Percentiles rank a stretch among this genome's conserved stretches.
These are phyloP conservation scores for Solanum virginianum DNA, from an alignment of 257 asterid species.

Conservation along the genomic window DNA sequence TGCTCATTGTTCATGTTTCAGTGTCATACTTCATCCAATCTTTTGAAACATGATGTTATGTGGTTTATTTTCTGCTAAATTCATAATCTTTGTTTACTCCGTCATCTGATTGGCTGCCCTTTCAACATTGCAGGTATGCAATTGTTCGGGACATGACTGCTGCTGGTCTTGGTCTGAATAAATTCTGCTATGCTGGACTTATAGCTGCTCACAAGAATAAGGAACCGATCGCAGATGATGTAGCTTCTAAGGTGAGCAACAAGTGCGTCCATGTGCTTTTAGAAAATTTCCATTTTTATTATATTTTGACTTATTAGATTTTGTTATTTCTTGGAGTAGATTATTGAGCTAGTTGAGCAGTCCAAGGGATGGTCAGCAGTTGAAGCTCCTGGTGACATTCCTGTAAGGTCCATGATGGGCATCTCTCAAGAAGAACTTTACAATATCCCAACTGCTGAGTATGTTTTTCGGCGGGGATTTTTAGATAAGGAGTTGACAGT, in stretches of 20 bases:
- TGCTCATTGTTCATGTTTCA: neutral
- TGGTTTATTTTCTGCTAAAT: neutral
- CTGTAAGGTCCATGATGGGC: slow-evolving; percentile 76
- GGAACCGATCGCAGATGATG: slow-evolving; percentile 40
- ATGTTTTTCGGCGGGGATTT: slow-evolving; percentile 70
- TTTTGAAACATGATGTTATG: neutral
- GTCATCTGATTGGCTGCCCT: neutral
- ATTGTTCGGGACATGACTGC: slow-evolving; percentile 95
- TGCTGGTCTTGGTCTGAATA: slow-evolving; percentile 94
- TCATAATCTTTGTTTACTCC: neutral
- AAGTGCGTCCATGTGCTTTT: neutral
- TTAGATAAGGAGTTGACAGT: slow-evolving; percentile 50
- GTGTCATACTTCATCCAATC: neutral
- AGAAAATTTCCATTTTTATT: neutral
- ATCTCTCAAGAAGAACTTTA: slow-evolving; percentile 82
- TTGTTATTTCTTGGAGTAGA: slow-evolving; percentile 36
- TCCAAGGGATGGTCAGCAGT: slow-evolving; percentile 97
- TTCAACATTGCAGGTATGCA: slow-evolving; percentile 45
- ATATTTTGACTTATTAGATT: neutral
- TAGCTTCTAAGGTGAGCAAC: slow-evolving; percentile 55
- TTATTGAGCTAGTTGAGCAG: slow-evolving; percentile 90
- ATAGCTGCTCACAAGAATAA: slow-evolving; percentile 69
- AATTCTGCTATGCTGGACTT: slow-evolving; percentile 84
- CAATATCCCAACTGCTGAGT: slow-evolving; percentile 81
- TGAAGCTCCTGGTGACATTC: slow-evolving; percentile 55